Evolutionary conservation across 2,329 filamentous ascomycete species (phyloP), one percentile per base, ranked within the genome.

Genomic region (Colletotrichum cuscutae): DNA sequence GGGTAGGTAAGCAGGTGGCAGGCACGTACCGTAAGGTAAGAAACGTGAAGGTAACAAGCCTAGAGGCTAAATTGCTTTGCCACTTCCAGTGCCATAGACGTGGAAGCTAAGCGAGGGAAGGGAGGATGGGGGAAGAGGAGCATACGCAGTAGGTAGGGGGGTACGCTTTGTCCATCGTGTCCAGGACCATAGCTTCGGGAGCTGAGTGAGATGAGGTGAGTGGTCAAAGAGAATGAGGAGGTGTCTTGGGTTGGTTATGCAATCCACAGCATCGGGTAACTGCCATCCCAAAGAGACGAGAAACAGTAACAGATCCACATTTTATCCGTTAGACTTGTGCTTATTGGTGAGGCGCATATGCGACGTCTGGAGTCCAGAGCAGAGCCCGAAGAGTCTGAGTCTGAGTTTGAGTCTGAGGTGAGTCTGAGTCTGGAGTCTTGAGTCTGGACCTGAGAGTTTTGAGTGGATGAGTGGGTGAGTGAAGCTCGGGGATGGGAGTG

Each of bases 161-260:
- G 4, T 24, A 22, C 66, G 60, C 70, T 72, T 64, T 70, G 70
- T 72, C 46, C 59, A 65, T 52, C 58, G 35, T 65, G 60, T 70
- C 71, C 71, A 72, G 71, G 61, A 61, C 71, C 71, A 49, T 49
- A 70, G 71, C 60, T 72, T 70, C 71, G 71, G 71, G 71, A 70
- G 66, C 60, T 69, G 60, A 61, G 66, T 57, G 56, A 70, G 71
- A 72, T 70, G 67, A 65, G 46, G 66, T 61, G 71, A 72, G 71
- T 72, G 70, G 66, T 53, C 60, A 57, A 32, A 61, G 71, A 24
- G 60, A 46, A 60, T 28, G 49, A 61, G 61, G 30, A 46, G 37
- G 60, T 60, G 71, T 61, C 46, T 42, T 22, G 22, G 70, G 30
- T 56, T 54, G 28, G 46, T 70, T 52, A 72, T 71, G 71, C 71